Base-by-base conservation (phyloP, 106 monocot species). In the Dendrobium chrysotoxum region DNA sequence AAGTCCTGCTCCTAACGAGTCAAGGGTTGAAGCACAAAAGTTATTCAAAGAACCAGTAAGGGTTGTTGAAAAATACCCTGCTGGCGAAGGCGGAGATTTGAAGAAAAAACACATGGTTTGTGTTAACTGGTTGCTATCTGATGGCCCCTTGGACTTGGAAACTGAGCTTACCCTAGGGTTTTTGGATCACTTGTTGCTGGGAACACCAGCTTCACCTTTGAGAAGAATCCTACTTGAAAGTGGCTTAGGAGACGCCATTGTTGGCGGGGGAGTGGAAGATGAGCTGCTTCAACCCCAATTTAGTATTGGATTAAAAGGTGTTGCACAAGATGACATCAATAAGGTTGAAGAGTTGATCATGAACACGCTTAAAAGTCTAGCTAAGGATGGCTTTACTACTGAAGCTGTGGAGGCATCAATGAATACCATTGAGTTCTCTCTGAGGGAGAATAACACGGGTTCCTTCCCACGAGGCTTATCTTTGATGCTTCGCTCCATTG, bases 381-480 rank as follows among this genome's bases (percentile, higher is more conserved):
- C 88, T 35, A 84, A 93, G 72, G 91, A 99, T 82, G 98, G 98
- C 26, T 99, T 99, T 85, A 77, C 88, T 78, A 66, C 83, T 80
- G 95, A 93, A 83, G 98, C 98, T 78, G 90, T 99, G 23, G 98
- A 99, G 86, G 95, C 98, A 78, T 93, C 95, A 18, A 93, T 99
- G 98, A 99, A 99, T 75, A 99, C 98, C 2, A 95, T 99, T 39
- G 98, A 99, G 79, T 99, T 99, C 72, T 88, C 93, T 23, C 90
- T 99, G 20, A 88, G 98, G 76, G 98, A 99, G 88, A 99, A 99
- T 87, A 99, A 99, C 78, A 99, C 98, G 16, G 98, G 98, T 40
- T 92, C 92, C 50, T 99, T 99, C 64, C 98, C 98, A 61, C 81
- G 98, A 80, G 98, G 98, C 74, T 84, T 99, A 55, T 99, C 98